Base-by-base conservation (phyloP, 1,139 yeast genomes). In the Diutina catenulata region DNA sequence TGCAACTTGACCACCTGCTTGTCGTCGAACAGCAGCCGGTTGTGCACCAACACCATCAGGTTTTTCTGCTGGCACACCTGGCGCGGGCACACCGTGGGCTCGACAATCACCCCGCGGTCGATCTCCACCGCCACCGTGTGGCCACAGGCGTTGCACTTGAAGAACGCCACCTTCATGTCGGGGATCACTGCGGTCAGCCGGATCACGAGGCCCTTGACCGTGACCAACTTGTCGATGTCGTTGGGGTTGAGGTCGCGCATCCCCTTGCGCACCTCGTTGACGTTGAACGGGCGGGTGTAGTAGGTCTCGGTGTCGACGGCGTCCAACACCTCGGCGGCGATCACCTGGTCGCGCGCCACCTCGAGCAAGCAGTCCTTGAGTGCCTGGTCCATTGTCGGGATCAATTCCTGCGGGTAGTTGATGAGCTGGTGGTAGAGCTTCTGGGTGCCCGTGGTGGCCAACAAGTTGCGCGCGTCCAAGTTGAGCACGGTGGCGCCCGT, bases 301-400 rank as follows among this genome's bases (percentile, higher is more conserved):
- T 84, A 91, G 42, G 82, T 69, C 42, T 73, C 76, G 16, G 88
- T 75, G 55, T 87, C 96, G 27, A 58, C 60, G n/a, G 58, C 58
- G 9, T 63, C 54, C 39, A 68, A 64, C 43, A 64, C 64, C 10
- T 25, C 29, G 6, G 21, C 28, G 10, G 35, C 25, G n/a, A 31
- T 6, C 16, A 21, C 25, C 9, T 21, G 21, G 45, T 83, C 88
- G 42, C 80, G 65, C 18, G 80, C 80, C 15, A 87, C 57, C 6
- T 88, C 80, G 23, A 86, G 79, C 76, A 91, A 76, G 49, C 91
- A 81, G 55, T 91, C 96, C 53, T 87, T 88, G 41, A 88, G 72
- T 2, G 95, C 80, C 53, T 87, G 95, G 68, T 91, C 99, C 96
- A 91, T 87, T 48, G 91, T 84, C 7, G 98, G 97, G 40, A 91